A percentile compares a stretch with the other conserved stretches of the same genome.
Conservation (phyloP, 1,284 basidiomycete genomes). For the Malassezia caprae region DNA sequence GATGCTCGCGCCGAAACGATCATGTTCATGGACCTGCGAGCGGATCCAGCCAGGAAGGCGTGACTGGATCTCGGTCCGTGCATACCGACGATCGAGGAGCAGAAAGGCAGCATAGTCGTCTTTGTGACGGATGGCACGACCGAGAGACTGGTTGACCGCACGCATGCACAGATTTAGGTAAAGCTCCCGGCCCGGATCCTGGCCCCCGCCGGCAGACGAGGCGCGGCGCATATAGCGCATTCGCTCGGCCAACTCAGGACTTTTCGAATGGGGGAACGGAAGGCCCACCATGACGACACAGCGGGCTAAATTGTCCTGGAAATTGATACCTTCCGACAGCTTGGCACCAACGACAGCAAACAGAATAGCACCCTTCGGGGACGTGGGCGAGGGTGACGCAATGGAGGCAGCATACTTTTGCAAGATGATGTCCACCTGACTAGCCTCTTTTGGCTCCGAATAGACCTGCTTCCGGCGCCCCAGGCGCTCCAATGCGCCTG, state of each 20-base stretch:
- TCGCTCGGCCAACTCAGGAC: constrained; percentile 76
- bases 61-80: constrained; percentile 26
- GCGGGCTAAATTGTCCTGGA: constrained; percentile 69
- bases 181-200: constrained; percentile 28
- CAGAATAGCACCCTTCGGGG: constrained; percentile 40
- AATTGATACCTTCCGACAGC: constrained; percentile 92
- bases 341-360: constrained; percentile 93
- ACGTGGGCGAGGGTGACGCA: constrained; percentile 26
- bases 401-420: constrained; percentile 64
- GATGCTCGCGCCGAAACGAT: constrained; percentile 65
- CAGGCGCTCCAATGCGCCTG: constrained; percentile 29
- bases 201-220: neutral
- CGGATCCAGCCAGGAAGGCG: constrained; percentile 57
- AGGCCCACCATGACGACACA: constrained; percentile 78
- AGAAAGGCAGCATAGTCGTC: constrained; percentile 43
- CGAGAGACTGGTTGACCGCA: constrained; percentile 86
- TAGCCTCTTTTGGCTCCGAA: constrained; percentile 70
- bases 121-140: constrained; percentile 41
- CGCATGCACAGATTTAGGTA: constrained; percentile 64
- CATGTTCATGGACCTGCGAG: constrained; percentile 56
- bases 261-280: constrained; percentile 85
- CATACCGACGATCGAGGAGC: constrained; percentile 38
- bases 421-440: constrained; percentile 67
- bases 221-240: constrained; percentile 54
- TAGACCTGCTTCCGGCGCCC: constrained; percentile 58